Percentiles rank a stretch among this genome's conserved stretches.
Conservation (phyloP, 805 yeast species). For the Candida vartiovaarae region DNA sequence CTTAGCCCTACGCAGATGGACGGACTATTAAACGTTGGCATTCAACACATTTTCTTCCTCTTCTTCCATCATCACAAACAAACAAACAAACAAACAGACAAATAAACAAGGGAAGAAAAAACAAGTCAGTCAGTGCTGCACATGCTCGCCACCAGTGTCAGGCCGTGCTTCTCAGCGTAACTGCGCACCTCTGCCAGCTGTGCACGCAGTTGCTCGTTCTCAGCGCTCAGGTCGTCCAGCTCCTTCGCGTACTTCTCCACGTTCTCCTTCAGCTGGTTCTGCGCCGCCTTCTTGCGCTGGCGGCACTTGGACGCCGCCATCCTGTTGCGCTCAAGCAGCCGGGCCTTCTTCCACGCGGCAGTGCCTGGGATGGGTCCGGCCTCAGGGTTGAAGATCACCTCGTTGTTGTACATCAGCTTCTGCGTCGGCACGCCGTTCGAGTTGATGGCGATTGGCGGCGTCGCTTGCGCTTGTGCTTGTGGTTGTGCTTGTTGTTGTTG, state of each 20-base stretch:
- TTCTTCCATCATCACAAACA: no score
- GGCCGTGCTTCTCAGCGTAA: conserved; percentile 1
- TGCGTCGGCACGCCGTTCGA: conserved; percentile 32
- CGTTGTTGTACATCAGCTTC: conserved; percentile 41
- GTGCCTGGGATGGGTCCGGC: conserved; percentile 59
- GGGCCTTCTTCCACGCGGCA: conserved; percentile 60
- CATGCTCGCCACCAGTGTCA: background rate
- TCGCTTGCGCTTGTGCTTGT: conserved; percentile 3
- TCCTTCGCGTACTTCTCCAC: conserved; percentile 42
- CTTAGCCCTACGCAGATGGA: no score
- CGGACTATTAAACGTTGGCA: no score
- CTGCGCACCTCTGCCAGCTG: conserved; percentile 3
- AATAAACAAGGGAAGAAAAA: no score
- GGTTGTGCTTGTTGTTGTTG: conserved; percentile 4
- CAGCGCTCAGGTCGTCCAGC: conserved; percentile 31
- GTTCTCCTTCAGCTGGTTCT: conserved; percentile 56
- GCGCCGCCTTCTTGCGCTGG: conserved; percentile 63
- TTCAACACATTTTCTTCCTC: no score
- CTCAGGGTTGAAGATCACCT: conserved; percentile 41
- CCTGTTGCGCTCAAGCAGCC: conserved; percentile 54
- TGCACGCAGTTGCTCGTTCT: conserved; percentile 18
- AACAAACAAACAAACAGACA: no score
- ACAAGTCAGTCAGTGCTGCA: no score
- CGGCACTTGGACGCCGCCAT: conserved; percentile 67
- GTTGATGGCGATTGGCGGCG: conserved; percentile 7